A percentile compares a stretch with the other conserved stretches of the same genome.
Evolutionary conservation across 2,329 filamentous ascomycete genomes (phyloP).

Genomic region (Apiospora koreana): DNA sequence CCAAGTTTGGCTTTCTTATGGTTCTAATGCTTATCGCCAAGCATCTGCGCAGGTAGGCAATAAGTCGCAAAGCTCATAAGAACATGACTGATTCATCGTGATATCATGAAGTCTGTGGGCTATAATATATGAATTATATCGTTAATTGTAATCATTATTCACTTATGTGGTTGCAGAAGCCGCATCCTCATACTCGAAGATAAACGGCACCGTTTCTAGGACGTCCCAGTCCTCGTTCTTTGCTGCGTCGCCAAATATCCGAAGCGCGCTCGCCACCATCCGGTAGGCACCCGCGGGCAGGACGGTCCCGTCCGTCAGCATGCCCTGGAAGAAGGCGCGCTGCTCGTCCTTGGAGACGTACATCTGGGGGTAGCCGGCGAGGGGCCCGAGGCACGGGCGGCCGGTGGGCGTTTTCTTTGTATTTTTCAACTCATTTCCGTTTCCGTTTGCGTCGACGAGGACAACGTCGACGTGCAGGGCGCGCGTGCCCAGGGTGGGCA

Average conservation of each 20-base stretch:
- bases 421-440: background rate
- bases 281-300: conserved; percentile 27
- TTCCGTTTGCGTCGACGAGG: background rate
- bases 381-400: conserved; percentile 18
- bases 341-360: background rate
- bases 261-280: conserved; percentile 25
- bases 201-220: conserved; percentile 21
- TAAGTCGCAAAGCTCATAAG: background rate
- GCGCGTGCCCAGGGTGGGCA: background rate
- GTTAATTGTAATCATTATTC: background rate
- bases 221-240: conserved; percentile 25
- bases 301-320: conserved; percentile 22
- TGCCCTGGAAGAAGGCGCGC: conserved; percentile 22
- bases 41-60: background rate
- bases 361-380: conserved; percentile 13
- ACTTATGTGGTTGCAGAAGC: background rate
- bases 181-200: background rate
- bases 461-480: conserved; percentile 10
- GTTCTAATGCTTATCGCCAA: no score
- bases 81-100: background rate
- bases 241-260: conserved; percentile 29
- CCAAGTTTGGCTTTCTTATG: no score
- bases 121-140: background rate
- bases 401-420: background rate
- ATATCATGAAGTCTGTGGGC: background rate